Base-by-base conservation (phyloP, 352 stramenopile species). In the Phytophthora melonis region DNA sequence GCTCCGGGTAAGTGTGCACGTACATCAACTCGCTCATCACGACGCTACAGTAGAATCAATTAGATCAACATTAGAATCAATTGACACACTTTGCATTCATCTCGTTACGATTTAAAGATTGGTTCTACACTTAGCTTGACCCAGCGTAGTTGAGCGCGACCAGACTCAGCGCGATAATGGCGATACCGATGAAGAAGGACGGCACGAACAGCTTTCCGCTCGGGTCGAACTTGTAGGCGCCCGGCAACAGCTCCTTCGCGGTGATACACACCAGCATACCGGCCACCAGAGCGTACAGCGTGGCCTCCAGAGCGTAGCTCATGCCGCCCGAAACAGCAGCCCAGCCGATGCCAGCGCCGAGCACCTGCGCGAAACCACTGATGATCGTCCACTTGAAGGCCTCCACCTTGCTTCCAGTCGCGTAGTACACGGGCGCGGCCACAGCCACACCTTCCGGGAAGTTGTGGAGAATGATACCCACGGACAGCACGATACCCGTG, bases 381-480 rank as follows among this genome's bases (percentile, higher is more conserved):
- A 99, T 49, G 9, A 84, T 68, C 18, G 91, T 95, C 95, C 94
- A 99, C 53, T 93, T 81, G 79, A 99, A 99, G 1, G 93, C 97
- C 57, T 98, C 93, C 30, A 83, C 70, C 13, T 96, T 89, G 73
- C 91, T 97, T 13, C 96, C 97, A 4, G 97, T 99, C 3, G 97
- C 96, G 77, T 98, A 99, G 80, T 99, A 99, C 14, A 99, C 93
- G 0, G 97, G 97, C 9, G 98, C 90, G 25, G 96, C 93, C 14
- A 99, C 93, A 62, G 94, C 98, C 11, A 99, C 74, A 14, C 97
- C 97, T 68, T 99, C 97, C 0, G 97, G 97, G 68, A 99, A 97
- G 74, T 99, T 99, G 83, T 99, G 97, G 34, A 99, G 86, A 14
- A 94, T 97, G 74, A 99, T 99, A 19, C 93, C 97, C 57, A 99